Evolutionary conservation across 306 rosid species (phyloP), one percentile per base, ranked within the genome.

Genomic region (Chamaecrista fasciculata): DNA sequence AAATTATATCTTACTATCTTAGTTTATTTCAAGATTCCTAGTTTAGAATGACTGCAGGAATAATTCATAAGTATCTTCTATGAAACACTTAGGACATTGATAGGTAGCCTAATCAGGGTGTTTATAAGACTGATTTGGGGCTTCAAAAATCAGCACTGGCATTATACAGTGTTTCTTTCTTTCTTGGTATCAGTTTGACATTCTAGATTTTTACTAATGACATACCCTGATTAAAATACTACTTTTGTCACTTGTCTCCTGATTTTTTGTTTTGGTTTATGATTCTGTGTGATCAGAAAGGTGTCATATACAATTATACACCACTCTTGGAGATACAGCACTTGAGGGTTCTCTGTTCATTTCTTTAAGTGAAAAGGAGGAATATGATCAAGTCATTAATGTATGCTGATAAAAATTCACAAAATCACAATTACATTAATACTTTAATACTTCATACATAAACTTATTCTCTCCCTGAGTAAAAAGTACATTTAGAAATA

Each of bases 231-330:
- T 25, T 33, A 33, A 44, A n/a, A 44, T 14, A 6, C 23, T 16
- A 18, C 53, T 42, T 3, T 84, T 47, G 19, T 75, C 1, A 0
- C 51, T 23, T 14, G 73, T 6, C 82, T 6, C 82, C 86, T 2
- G 88, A 81, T 14, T 19, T 84, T 72, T 84, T 78, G 60, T 15
- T 44, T n/a, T 5, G 50, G 20, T n/a, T 2, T 34, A 8, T 6
- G 21, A 33, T 7, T 37, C n/a, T n/a, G n/a, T n/a, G n/a, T n/a
- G n/a, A n/a, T n/a, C n/a, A n/a, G n/a, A n/a, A n/a, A n/a, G n/a
- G n/a, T n/a, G n/a, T n/a, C n/a, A n/a, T n/a, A n/a, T n/a, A n/a
- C n/a, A n/a, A n/a, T n/a, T n/a, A n/a, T n/a, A n/a, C n/a, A n/a
- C n/a, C n/a, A n/a, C n/a, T n/a, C 1, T 14, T 6, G 62, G 42